Evolutionary conservation across 805 yeast species (phyloP), one percentile per base, ranked within the genome.

Genomic region (Kluyveromyces wickerhamii): DNA sequence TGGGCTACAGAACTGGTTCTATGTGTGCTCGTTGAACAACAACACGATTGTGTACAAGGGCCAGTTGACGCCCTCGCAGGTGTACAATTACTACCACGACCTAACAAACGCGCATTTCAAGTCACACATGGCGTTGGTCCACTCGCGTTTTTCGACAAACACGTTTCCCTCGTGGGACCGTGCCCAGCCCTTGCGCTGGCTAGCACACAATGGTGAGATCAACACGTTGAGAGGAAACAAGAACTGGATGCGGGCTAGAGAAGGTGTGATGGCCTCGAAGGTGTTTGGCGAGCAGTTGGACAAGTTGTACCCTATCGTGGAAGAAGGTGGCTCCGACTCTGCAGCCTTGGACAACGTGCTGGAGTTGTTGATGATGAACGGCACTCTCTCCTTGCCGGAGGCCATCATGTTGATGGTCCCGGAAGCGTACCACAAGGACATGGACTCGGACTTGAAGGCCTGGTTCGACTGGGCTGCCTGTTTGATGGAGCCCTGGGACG

Each of bases 91-190:
- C 66, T 89, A 88, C 67, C 87, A 85, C 57, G 98, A 89, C 63
- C 72, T 89, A 56, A 80, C 77, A 43, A 87, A 86, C 59, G 89
- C 87, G 18, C 92, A 87, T 54, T 89, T 78, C 62, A 89, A 86
- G 65, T 92, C 94, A 29, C 96, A 88, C 57, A 85, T 92, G 69
- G 95, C 96, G 11, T 71, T 89, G 27, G 97, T 89, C 34, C 98
- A 89, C 66, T 88, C 97, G 16, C 77, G 98, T 59, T 89, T 89
- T 71, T 87, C 96, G 38, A 89, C 98, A 21, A 89, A 89, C 63
- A 89, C 98, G 32, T 89, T 89, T 76, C 98, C 98, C 31, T 86
- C 96, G n/a, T 89, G 98, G 98, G 98, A 92, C 65, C 77, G 98
- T 63, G 97, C 98, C 16, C 98, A 89, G 65, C 98, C 98, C 32